Evolutionary conservation across 768 basidiomycete species (phyloP), one percentile per base, ranked within the genome.

Genomic region (Suillus alpinus): DNA sequence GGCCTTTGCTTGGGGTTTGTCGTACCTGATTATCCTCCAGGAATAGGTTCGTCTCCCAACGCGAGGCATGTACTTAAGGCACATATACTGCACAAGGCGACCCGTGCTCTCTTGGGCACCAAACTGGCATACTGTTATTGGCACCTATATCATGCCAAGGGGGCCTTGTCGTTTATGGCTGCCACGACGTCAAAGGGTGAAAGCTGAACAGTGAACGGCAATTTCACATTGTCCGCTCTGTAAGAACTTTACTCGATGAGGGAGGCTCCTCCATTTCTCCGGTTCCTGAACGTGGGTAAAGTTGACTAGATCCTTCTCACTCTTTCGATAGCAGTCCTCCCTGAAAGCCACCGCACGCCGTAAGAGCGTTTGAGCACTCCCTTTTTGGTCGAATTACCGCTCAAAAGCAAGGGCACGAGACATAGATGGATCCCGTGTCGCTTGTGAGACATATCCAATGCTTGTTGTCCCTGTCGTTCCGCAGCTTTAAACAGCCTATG

Each of bases 1-100:
- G 47, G 8, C 23, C 32, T 36, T 52, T 51, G 2, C 41, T 49
- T 47, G 29, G 13, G 37, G 9, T 31, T 44, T 23, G 34, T 14
- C 18, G 51, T 58, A 52, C 58, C 58, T 58, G 58, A 58, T 59
- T 13, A 59, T 34, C 57, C 37, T 52, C 57, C 57, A 58, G 50
- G 57, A 58, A 58, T 58, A 58, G 57, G 16, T 5, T 23, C 13
- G 12, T 23, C 29, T 37, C 44, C 47, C 50, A 52, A 31, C 58
- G 34, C 51, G 5, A 58, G 58, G 34, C 20, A 56, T 20, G 56
- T 52, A 50, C 50, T 58, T 26, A 55, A 58, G 58, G 58, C 58
- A 59, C 58, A 52, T 29, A 7, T n/a, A 14, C 29, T 44, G 7
- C 23, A 55, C 46, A 58, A 53, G 57, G 31, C 40, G 20, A 32